Evolutionary conservation across 2,329 filamentous ascomycete species (phyloP).

Genomic region (Nannizziopsis barbatae): DNA sequence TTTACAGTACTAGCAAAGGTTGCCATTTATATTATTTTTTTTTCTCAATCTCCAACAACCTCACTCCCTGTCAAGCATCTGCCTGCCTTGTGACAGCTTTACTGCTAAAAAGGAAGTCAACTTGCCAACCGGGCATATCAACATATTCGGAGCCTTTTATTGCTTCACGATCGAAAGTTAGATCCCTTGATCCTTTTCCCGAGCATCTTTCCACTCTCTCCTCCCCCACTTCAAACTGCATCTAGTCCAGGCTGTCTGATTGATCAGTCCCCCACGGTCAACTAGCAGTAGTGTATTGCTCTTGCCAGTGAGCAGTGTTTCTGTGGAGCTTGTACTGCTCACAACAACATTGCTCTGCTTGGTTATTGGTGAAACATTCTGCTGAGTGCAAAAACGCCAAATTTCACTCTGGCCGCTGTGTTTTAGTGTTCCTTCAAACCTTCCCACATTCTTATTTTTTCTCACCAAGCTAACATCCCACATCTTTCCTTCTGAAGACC

Average conservation of each 20-base stretch:
- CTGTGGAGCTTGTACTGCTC: background rate
- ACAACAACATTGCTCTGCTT: conserved; percentile 1
- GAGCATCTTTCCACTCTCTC: background rate
- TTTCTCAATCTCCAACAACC: background rate
- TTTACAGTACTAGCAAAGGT: background rate
- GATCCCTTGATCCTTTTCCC: conserved; percentile 7
- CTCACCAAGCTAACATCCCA: conserved; percentile 5
- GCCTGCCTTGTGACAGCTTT: background rate
- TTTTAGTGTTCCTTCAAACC: conserved; percentile 5
- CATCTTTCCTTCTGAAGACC: background rate
- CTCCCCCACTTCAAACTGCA: background rate
- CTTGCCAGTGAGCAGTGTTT: conserved; percentile 15
- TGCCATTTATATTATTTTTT: background rate
- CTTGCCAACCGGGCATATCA: too few relatives aligned
- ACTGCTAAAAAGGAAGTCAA: too few relatives aligned
- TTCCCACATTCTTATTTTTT: conserved; percentile 7
- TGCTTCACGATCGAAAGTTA: background rate
- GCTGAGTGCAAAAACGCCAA: background rate
- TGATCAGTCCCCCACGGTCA: too few relatives aligned
- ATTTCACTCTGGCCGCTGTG: background rate
- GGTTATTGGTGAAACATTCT: conserved; percentile 8
- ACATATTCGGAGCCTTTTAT: too few relatives aligned
- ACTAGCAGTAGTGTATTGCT: background rate
- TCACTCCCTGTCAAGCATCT: background rate
- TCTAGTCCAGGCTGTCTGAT: too few relatives aligned